These are phyloP conservation scores for Cyberlindnera mrakii DNA, from an alignment of 805 yeast genomes.

Conservation along the genomic window DNA sequence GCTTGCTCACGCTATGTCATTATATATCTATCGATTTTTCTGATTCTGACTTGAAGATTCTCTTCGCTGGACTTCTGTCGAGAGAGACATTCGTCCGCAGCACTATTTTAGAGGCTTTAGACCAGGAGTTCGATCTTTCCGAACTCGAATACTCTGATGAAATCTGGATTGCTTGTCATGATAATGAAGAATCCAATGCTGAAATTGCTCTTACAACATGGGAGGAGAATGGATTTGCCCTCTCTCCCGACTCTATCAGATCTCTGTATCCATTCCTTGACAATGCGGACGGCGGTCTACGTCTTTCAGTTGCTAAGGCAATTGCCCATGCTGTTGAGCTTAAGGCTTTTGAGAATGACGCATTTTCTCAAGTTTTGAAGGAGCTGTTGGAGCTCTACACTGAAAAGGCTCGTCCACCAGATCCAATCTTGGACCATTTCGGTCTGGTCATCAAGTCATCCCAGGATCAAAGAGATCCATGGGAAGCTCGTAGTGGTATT, in stretches of 20 bases:
- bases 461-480: slow-evolving; percentile 59
- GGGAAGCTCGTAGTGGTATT: slow-evolving; percentile 82
- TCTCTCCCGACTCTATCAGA: slow-evolving; percentile 39
- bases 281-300: slow-evolving; percentile 55
- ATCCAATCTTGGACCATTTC: slow-evolving; percentile 69
- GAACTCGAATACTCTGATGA: slow-evolving; percentile 51
- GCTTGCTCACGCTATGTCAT: slow-evolving; percentile 72
- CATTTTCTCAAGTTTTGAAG: slow-evolving; percentile 31
- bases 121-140: slow-evolving; percentile 63
- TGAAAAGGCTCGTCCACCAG: slow-evolving; percentile 62
- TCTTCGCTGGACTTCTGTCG: slow-evolving; percentile 51
- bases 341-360: slow-evolving; percentile 21
- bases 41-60: slow-evolving; percentile 47
- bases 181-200: slow-evolving; percentile 55
- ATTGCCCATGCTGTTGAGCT: slow-evolving; percentile 50
- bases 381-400: slow-evolving; percentile 50
- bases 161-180: slow-evolving; percentile 73
- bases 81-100: slow-evolving; percentile 69
- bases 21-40: slow-evolving; percentile 61
- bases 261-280: slow-evolving; percentile 46
- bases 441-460: slow-evolving; percentile 69
- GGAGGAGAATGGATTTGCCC: slow-evolving; percentile 64
- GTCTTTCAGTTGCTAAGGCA: slow-evolving; percentile 69
- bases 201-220: slow-evolving; percentile 76
- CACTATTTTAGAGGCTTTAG: slow-evolving; percentile 76